Base-by-base conservation (phyloP, 768 basidiomycete species). In the Postia placenta region DNA sequence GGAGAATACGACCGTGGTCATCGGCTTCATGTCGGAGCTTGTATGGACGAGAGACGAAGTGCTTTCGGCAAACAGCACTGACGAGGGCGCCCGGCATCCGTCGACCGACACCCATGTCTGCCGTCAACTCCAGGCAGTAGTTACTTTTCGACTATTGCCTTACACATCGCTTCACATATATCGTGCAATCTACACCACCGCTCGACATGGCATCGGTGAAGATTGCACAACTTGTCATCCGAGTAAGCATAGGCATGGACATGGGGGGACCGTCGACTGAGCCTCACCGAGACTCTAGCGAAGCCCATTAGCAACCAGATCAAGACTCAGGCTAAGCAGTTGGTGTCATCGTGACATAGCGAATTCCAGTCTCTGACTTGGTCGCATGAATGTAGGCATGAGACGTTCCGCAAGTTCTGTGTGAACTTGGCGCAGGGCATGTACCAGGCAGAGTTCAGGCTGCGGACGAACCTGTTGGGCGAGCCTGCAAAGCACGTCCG, bases 121-220 rank as follows among this genome's bases (percentile, higher is more conserved):
- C n/a, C n/a, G n/a, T n/a, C n/a, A n/a, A n/a, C n/a, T n/a, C n/a
- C n/a, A n/a, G n/a, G n/a, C n/a, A n/a, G n/a, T n/a, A n/a, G n/a
- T n/a, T n/a, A n/a, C n/a, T n/a, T n/a, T n/a, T n/a, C n/a, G n/a
- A n/a, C n/a, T n/a, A n/a, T n/a, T n/a, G n/a, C n/a, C n/a, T n/a
- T n/a, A n/a, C n/a, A n/a, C n/a, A n/a, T n/a, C n/a, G n/a, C n/a
- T n/a, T n/a, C n/a, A n/a, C n/a, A n/a, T n/a, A n/a, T n/a, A n/a
- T n/a, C n/a, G n/a, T n/a, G n/a, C n/a, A n/a, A n/a, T n/a, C n/a
- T n/a, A n/a, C n/a, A n/a, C n/a, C n/a, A n/a, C n/a, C n/a, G n/a
- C n/a, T n/a, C n/a, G n/a, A 33, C 42, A 87, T 89, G 87, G 87
- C 87, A 12, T 78, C 79, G 46, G 80, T 77, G 17, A 89, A 89